Evolutionary conservation across 202 grass and related monocot species (phyloP), one percentile per base, ranked within the genome.

Genomic region (Elaeis oleifera): DNA sequence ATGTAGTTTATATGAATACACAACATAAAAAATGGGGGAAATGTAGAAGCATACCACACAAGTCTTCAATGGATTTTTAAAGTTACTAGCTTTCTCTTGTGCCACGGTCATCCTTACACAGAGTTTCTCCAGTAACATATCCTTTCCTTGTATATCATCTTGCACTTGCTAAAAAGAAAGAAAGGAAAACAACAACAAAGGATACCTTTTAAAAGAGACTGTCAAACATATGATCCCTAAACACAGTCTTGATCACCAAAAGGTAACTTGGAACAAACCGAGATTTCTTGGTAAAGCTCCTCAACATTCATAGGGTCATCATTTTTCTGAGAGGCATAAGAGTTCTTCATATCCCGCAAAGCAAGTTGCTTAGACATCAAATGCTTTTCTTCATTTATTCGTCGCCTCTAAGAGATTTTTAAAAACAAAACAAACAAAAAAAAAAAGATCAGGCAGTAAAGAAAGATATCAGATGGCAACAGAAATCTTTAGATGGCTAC

Each of bases 251-350:
- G 62, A 65, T 48, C 22, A 13, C 36, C 9, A 66, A 78, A 57
- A 39, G 54, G 58, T 68, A 63, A 54, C 19, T 67, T 54, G 28
- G 55, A 78, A 57, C 74, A 54, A 59, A 96, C 91, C 79, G 49
- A 74, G 63, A 90, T 88, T 78, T 90, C 91, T 63, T 59, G 81
- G 36, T 68, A 76, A 59, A 96, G 69, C 64, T 96, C 91, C 8
- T 79, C 78, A 51, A 78, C 78, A 83, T 90, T 80, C 31, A 60
- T 67, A 65, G 73, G 55, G 19, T 25, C 71, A 58, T 49, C 66
- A 73, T 60, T 88, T 73, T 79, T 72, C 27, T 79, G 78, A 64
- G 76, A 56, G 75, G 78, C 80, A 81, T 63, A 69, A 74, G 68
- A 25, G 56, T 76, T 90, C 71, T 79, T 83, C 56, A 78, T 64